Conservation (phyloP, 352 stramenopile species). For the Aphanomyces cochlioides region DNA sequence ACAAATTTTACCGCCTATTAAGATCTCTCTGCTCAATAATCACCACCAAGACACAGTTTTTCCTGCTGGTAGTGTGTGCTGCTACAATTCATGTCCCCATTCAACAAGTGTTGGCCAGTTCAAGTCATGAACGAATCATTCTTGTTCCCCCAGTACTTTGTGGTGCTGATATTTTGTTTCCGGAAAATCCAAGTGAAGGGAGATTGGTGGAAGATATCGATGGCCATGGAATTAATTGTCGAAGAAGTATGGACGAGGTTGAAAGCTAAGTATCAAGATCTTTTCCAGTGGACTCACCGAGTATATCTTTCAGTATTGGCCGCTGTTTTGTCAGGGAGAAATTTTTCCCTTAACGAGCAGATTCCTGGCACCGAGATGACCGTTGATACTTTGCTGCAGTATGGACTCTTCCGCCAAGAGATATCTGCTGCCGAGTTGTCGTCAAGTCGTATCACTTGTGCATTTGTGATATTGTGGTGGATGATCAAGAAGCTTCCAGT, state of each 20-base stretch:
- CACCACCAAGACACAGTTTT: conserved; percentile 30
- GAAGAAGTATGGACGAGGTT: conserved; percentile 9
- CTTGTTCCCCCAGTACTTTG: conserved; percentile 17
- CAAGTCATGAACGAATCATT: conserved; percentile 18
- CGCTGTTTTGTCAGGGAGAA: conserved; percentile 21
- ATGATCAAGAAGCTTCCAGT: conserved; percentile 15
- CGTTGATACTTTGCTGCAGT: conserved; percentile 30
- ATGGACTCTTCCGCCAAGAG: conserved; percentile 34
- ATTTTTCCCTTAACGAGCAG: not conserved
- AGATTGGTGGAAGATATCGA: conserved; percentile 38
- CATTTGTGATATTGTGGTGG: conserved; percentile 30
- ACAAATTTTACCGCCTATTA: conserved; percentile 25
- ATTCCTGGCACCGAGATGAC: conserved; percentile 26
- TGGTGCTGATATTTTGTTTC: conserved; percentile 21
- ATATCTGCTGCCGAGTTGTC: conserved; percentile 30
- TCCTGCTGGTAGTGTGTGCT: conserved; percentile 28
- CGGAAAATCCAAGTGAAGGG: conserved; percentile 29
- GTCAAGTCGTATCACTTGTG: not conserved
- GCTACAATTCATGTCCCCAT: conserved; percentile 22
- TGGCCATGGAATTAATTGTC: conserved; percentile 32
- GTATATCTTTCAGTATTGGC: conserved; percentile 26
- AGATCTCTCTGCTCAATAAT: conserved; percentile 30
- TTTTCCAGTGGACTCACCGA: not conserved
- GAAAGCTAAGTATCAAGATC: conserved; percentile 1
- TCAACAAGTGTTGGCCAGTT: conserved; percentile 4